phyloP scores from a whole-genome alignment of 345 rosid genomes.

The Lepidium aucheri region DNA sequence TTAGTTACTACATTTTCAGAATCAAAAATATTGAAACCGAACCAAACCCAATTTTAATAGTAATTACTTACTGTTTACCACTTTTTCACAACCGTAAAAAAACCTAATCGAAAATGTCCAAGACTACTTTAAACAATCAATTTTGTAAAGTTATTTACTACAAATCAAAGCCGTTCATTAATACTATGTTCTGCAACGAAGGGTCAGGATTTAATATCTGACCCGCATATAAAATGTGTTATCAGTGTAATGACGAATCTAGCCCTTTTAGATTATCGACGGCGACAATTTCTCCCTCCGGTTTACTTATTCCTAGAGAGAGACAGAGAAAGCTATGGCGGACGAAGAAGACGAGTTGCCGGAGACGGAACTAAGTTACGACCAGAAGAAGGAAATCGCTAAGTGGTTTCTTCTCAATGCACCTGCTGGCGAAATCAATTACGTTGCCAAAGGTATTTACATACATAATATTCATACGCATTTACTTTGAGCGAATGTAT shows the following conservation, averaged over 20 bases:
- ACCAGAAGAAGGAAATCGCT: constrained; percentile 93
- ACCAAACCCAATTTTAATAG: too few relatives aligned
- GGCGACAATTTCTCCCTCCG: constrained; percentile 12
- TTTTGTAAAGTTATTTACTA: neutral
- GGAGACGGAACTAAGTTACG: constrained; percentile 48
- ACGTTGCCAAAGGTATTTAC: constrained; percentile 72
- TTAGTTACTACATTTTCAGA: too few relatives aligned
- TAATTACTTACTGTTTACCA: too few relatives aligned
- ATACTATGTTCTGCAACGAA: neutral
- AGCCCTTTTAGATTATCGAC: constrained; percentile 24
- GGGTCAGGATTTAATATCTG: constrained; percentile 18
- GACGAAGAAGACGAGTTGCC: constrained; percentile 40
- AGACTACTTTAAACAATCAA: too few relatives aligned
- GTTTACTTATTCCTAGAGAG: neutral
- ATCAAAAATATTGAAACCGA: too few relatives aligned
- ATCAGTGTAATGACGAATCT: constrained; percentile 7
- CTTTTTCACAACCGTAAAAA: too few relatives aligned
- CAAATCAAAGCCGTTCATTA: neutral
- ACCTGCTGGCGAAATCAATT: constrained; percentile 96
- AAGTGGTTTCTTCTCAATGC: constrained; percentile 98
- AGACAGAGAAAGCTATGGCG: constrained; percentile 35
- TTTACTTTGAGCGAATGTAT: neutral
- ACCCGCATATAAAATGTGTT: neutral
- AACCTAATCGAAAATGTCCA: too few relatives aligned
- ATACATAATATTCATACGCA: neutral